Conservation (phyloP, 163 green algal species). For the Chlamydomonas reinhardtii region DNA sequence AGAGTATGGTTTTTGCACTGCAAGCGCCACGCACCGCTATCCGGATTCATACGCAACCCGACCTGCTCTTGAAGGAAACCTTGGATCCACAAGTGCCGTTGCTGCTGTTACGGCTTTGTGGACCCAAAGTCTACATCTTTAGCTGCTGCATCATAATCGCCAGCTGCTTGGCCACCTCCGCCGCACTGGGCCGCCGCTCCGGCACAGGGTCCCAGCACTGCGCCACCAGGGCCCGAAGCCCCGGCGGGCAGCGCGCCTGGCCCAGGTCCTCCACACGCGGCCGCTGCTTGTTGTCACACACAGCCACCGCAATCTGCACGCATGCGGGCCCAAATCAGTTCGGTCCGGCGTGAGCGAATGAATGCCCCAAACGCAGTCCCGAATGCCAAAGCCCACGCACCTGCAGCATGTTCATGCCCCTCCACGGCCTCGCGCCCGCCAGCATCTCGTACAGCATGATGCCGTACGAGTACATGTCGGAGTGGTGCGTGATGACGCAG, state of each 20-base stretch:
- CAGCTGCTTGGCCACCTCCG: background rate
- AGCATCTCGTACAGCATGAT: background rate
- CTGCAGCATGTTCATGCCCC: background rate
- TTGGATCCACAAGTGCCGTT: no score
- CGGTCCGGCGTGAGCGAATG: no score
- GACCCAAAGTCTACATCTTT: no score
- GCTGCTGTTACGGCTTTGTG: no score
- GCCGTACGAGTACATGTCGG: background rate
- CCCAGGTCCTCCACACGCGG: background rate
- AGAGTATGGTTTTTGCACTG: no score
- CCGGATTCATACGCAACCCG: no score
- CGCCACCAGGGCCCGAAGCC: background rate
- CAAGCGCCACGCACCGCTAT: no score
- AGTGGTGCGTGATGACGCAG: background rate
- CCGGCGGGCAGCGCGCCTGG: background rate
- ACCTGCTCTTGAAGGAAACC: no score
- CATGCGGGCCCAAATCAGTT: background rate
- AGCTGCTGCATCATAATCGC: background rate
- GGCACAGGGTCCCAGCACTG: background rate
- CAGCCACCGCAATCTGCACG: background rate
- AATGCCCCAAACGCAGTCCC: no score
- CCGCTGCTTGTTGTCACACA: background rate
- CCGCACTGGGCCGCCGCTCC: background rate
- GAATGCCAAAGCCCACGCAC: background rate
- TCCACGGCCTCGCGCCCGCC: background rate